Conservation (phyloP, 176 grass and related monocot species). For the Lolium rigidum region DNA sequence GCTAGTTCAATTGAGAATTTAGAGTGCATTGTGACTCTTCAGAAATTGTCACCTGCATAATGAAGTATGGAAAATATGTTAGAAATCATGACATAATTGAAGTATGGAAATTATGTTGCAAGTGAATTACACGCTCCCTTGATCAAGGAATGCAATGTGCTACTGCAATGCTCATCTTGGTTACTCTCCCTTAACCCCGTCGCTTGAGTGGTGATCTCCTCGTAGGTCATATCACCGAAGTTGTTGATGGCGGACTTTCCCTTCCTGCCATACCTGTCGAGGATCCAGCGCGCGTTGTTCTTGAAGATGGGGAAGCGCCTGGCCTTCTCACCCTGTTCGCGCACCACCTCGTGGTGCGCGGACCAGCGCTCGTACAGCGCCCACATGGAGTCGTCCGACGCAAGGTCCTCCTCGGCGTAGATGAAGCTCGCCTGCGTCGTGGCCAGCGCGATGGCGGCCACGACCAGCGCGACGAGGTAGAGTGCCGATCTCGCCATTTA, state of each 20-base stretch:
- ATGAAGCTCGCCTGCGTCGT: slow-evolving; percentile 9
- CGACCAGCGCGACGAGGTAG: slow-evolving; percentile 7
- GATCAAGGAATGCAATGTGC: not conserved
- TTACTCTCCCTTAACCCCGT: slow-evolving; percentile 2
- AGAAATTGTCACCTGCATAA: slow-evolving; percentile 25
- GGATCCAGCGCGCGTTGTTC: slow-evolving; percentile 6
- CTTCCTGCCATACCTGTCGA: not conserved
- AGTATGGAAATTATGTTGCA: slow-evolving; percentile 14
- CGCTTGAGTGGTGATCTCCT: not conserved
- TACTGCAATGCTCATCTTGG: slow-evolving; percentile 1
- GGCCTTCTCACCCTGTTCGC: not conserved
- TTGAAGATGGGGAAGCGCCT: slow-evolving; percentile 39
- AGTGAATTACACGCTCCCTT: slow-evolving; percentile 13
- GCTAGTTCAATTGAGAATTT: slow-evolving; percentile 36
- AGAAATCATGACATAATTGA: slow-evolving; percentile 23
- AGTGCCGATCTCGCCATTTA: slow-evolving; percentile 13
- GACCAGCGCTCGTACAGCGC: not conserved
- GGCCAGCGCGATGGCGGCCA: not conserved
- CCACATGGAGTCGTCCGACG: slow-evolving; percentile 23
- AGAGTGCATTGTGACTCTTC: not conserved
- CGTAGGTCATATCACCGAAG: slow-evolving; percentile 18
- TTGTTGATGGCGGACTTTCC: slow-evolving; percentile 13
- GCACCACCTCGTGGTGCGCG: slow-evolving; percentile 12
- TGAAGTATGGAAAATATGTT: slow-evolving; percentile 26
- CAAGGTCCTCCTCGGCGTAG: slow-evolving; percentile 29